phyloP scores from a whole-genome alignment of 169 alveolate genomes.

The Eimeria sp. region DNA sequence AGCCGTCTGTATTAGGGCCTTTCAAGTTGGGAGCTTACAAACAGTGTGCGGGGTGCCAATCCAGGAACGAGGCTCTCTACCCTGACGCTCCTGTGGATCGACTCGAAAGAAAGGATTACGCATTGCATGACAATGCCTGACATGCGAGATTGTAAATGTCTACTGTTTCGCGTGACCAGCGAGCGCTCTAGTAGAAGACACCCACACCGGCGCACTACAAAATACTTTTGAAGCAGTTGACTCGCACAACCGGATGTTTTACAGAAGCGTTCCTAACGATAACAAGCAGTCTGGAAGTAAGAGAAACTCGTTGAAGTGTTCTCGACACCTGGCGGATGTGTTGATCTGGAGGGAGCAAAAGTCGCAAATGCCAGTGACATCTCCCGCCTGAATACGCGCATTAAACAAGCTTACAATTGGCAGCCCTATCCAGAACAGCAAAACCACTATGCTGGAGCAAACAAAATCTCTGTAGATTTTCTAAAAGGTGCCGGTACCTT shows the following conservation, averaged over 20 bases:
- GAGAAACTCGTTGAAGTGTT: neutral
- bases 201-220: neutral
- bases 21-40: neutral
- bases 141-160: neutral
- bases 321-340: slow-evolving; percentile 63
- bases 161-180: neutral
- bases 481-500: neutral
- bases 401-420: neutral
- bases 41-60: slow-evolving; percentile 31
- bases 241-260: neutral
- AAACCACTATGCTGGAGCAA: neutral
- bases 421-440: neutral
- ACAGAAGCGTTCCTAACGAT: neutral
- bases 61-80: slow-evolving; percentile 65
- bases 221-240: neutral
- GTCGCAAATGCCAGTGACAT: slow-evolving; percentile 74
- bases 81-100: slow-evolving; percentile 27
- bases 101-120: neutral
- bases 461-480: neutral
- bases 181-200: neutral
- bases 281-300: neutral
- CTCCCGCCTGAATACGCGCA: slow-evolving; percentile 68
- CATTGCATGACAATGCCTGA: neutral
- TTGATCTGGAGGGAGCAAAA: slow-evolving; percentile 75
- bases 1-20: neutral